Percentiles rank a stretch among this genome's conserved stretches.
phyloP scores from a whole-genome alignment of 1,284 basidiomycete genomes.

The Vanrija sp. region DNA sequence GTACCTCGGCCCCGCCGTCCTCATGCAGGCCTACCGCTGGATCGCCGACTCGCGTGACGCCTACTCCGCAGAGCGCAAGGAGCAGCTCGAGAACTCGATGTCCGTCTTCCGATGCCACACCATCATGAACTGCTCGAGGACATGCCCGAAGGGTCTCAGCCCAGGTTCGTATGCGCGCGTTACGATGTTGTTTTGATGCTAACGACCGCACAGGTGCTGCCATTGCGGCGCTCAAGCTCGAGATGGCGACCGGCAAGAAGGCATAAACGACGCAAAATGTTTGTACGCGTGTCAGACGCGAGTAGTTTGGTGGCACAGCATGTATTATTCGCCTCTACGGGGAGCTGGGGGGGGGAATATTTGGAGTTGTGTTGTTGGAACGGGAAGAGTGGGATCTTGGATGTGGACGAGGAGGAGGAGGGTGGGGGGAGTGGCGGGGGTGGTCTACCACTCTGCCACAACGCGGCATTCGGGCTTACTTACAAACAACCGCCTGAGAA shows the following conservation, averaged over 20 bases:
- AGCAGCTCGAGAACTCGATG: constrained; percentile 90
- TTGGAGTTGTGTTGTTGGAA: no score
- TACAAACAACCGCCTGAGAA: no score
- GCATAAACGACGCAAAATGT: not conserved
- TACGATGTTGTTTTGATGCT: not conserved
- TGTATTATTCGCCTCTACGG: no score
- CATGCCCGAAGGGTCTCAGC: constrained; percentile 80
- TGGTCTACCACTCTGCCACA: no score
- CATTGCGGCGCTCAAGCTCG: constrained; percentile 83
- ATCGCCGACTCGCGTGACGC: constrained; percentile 94
- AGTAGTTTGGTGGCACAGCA: no score
- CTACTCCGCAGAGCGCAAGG: constrained; percentile 75
- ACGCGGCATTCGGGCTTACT: no score
- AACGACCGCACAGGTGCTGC: constrained; percentile 55
- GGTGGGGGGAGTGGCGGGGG: no score
- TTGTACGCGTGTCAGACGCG: no score
- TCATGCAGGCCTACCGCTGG: constrained; percentile 96
- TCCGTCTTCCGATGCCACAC: constrained; percentile 91
- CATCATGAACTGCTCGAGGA: constrained; percentile 88
- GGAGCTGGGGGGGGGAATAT: no score
- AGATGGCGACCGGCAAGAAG: constrained; percentile 65
- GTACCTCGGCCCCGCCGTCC: constrained; percentile 92
- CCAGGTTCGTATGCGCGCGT: no score
- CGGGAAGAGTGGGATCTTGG: no score
- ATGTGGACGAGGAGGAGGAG: no score